Evolutionary conservation across 306 rosid species (phyloP), one percentile per base, ranked within the genome.

Genomic region (Vicia villosa): DNA sequence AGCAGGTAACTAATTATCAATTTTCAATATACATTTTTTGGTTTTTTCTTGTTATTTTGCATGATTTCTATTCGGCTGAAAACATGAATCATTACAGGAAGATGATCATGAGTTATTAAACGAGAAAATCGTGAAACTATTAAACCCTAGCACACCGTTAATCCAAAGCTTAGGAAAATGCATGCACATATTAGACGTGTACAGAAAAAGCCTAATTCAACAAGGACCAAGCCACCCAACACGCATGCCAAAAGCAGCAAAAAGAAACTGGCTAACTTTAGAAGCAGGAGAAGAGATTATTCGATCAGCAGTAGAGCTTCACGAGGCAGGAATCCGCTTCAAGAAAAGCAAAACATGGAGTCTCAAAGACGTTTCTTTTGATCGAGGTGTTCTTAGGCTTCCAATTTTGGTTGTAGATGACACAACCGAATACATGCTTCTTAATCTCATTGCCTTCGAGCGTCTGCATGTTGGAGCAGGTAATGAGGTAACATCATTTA

Each of bases 301-400:
- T 5, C 74, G 83, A 10, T 80, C 82, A 0, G 93, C 85, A 10
- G 66, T 63, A 6, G 82, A 69, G 66, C 90, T 87, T 12, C 66
- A 62, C 0, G 88, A 85, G 14, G 85, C 82, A 0, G 84, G 90
- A 20, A 72, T 87, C 6, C 13, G 45, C 3, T 85, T 88, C 83
- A 32, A 12, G 68, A 34, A 4, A n/a, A 77, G 81, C 63, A 11
- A 1, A 9, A 75, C 37, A 0, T 8, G 19, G 0, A 84, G 83
- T 63, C 82, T 86, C 15, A 42, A 14, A 4, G 89, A 82, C n/a
- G 70, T 86, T 20, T 66, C 77, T 3, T 83, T 88, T 61, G 21
- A 42, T 0, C 1, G 51, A 84, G 41, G 28, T 0, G 4, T 24
- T 24, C 28, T 24, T 24, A 24, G 28, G 28, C 28, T 24, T 24